Conservation (phyloP, 306 rosid species). For the Calophaca sinica region DNA sequence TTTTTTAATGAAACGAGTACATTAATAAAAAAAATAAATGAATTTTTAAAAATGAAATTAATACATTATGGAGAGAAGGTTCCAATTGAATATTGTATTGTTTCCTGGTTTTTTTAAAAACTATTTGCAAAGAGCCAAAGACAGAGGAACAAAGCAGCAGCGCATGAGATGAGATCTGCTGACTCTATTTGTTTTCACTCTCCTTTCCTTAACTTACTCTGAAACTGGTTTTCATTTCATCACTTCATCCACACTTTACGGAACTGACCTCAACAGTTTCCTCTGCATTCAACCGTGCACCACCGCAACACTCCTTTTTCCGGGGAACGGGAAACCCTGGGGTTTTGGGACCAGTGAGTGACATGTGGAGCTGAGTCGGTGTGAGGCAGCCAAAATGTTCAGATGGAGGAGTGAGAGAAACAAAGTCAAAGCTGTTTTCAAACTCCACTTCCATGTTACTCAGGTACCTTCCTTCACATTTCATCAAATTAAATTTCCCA, state of each 20-base stretch:
- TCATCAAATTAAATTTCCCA: background rate
- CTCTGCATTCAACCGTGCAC: constrained; percentile 21
- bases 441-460: constrained; percentile 82
- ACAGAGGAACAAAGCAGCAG: constrained; percentile 18
- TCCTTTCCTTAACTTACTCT: background rate
- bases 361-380: constrained; percentile 37
- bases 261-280: background rate
- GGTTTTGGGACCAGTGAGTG: constrained; percentile 40
- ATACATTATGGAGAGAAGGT: constrained; percentile 48
- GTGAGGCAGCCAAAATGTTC: constrained; percentile 62
- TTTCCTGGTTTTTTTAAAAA: constrained; percentile 39
- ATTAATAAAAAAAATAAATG: too few relatives aligned
- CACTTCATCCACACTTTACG: background rate
- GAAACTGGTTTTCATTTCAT: constrained; percentile 23
- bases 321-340: constrained; percentile 36
- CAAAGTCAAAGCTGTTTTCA: constrained; percentile 81
- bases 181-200: constrained; percentile 15
- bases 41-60: background rate
- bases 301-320: constrained; percentile 37
- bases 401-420: constrained; percentile 94
- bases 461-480: constrained; percentile 58
- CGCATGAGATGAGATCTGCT: constrained; percentile 46
- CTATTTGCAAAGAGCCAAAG: constrained; percentile 43
- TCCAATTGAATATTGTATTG: constrained; percentile 45
- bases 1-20: too few relatives aligned